These are phyloP conservation scores for Aspergillus udagawae DNA, from an alignment of 2,329 filamentous ascomycete genomes.

Conservation along the genomic window DNA sequence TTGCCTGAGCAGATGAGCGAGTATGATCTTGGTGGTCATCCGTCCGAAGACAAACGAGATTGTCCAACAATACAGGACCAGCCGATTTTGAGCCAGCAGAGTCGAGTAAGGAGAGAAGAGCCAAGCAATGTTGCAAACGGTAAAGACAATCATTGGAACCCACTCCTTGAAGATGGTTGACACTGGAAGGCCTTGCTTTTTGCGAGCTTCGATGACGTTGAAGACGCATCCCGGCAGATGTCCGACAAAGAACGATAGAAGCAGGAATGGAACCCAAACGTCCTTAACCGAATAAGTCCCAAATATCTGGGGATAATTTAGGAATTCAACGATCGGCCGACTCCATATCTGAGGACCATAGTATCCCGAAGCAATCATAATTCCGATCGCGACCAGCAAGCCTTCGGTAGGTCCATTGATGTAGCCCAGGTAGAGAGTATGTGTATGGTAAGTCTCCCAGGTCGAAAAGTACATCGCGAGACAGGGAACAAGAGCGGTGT, in stretches of 20 bases:
- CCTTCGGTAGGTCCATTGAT: conserved; percentile 98
- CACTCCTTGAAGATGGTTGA: conserved; percentile 86
- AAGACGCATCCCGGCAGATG: conserved; percentile 87
- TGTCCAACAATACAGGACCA: conserved; percentile 87
- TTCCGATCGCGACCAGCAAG: conserved; percentile 75
- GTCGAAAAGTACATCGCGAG: conserved; percentile 99
- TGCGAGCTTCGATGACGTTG: conserved; percentile 77
- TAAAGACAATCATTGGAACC: conserved; percentile 84
- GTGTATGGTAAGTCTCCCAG: conserved; percentile 99
- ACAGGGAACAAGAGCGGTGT: conserved; percentile 86
- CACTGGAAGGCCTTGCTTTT: conserved; percentile 66
- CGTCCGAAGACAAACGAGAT: conserved; percentile 97
- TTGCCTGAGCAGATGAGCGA: conserved; percentile 88
- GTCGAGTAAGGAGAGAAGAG: conserved; percentile 84
- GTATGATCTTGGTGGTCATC: conserved; percentile 98
- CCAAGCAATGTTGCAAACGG: conserved; percentile 72
- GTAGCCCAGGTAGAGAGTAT: conserved; percentile 91
- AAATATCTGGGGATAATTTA: conserved; percentile 62
- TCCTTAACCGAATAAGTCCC: conserved; percentile 75
- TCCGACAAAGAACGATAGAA: conserved; percentile 60
- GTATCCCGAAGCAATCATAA: conserved; percentile 84
- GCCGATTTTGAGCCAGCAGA: conserved; percentile 75
- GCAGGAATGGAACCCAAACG: conserved; percentile 74
- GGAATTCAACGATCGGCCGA: conserved; percentile 63
- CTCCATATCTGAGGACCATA: conserved; percentile 88